phyloP scores from a whole-genome alignment of 352 stramenopile species.

The Phytophthora pistaciae region DNA sequence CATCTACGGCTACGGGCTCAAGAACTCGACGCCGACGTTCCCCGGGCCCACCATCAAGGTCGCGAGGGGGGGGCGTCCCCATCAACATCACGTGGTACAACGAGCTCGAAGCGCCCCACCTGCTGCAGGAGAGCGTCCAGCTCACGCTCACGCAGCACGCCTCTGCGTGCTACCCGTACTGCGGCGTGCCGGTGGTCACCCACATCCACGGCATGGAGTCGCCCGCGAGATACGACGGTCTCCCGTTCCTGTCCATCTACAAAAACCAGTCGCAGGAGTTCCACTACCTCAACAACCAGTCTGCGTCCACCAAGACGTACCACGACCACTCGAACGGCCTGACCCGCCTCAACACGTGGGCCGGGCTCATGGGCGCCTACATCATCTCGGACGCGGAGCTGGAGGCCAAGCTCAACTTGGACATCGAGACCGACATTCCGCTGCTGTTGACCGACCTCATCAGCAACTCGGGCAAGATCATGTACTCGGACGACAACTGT shows the following conservation, averaged over 20 bases:
- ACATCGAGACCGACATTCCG: conserved; percentile 65
- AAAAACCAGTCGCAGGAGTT: conserved; percentile 59
- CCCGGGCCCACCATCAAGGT: conserved; percentile 52
- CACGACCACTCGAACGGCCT: conserved; percentile 69
- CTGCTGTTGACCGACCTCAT: conserved; percentile 59
- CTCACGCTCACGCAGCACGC: conserved; percentile 30
- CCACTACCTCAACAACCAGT: conserved; percentile 70
- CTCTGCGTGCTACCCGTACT: conserved; percentile 65
- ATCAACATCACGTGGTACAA: conserved; percentile 62
- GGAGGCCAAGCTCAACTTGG: conserved; percentile 54
- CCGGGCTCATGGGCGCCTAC: conserved; percentile 60
- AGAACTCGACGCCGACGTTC: conserved; percentile 40
- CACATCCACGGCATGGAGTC: conserved; percentile 67
- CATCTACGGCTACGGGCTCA: conserved; percentile 54
- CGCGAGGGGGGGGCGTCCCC: conserved; percentile 34
- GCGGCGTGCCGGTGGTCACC: conserved; percentile 58
- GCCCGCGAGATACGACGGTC: conserved; percentile 53
- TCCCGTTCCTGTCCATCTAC: conserved; percentile 62
- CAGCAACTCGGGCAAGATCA: conserved; percentile 45
- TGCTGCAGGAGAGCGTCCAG: conserved; percentile 55
- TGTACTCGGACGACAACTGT: conserved; percentile 68
- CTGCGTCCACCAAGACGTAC: conserved; percentile 63
- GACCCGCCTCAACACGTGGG: conserved; percentile 68
- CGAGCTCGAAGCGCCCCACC: conserved; percentile 39
- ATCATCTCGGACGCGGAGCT: conserved; percentile 54